Base-by-base conservation (phyloP, 2,329 filamentous ascomycete species). In the Neofusicoccum umdonicola region DNA sequence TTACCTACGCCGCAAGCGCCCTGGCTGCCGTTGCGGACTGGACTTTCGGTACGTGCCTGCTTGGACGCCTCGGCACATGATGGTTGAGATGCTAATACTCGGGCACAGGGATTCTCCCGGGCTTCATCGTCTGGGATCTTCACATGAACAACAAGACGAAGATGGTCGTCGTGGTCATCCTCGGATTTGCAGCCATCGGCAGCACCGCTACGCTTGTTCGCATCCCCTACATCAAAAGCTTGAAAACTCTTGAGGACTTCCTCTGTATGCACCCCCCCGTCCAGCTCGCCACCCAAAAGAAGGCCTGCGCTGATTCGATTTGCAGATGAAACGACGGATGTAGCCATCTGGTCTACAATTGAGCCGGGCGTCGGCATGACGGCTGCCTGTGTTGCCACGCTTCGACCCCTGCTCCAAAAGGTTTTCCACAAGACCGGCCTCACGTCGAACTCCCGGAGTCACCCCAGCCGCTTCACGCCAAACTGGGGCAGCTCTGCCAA, bases 131-230 rank as follows among this genome's bases (percentile, higher is more conserved):
- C 1, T 83, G 79, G 76, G 79, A 81, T 31, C 71, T 88, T 34
- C 81, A 87, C 63, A 86, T 88, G 81, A 81, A 81, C 51, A 69
- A 67, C 7, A 79, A 77, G 63, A 83, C 81, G 2, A 88, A 87
- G 69, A 37, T 80, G 6, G 79, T 84, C 2, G 75, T 88, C 22
- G 81, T 82, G 9, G 77, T 79, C 5, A 79, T 88, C 50, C 74
- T 89, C 57, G 79, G 80, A 6, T 81, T 88, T 76, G 73, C 72
- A 7, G 69, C 73, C 13, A 71, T 76, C 50, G 88, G 85, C 34
- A 85, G 85, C 68, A 78, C 82, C 62, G 82, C 79, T 27, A 83
- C 81, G 0, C 74, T 80, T 3, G 77, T 83, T 8, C 78, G 83
- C 45, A 76, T 83, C 66, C 77, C 79, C 4, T 78, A 81, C 70